Evolutionary conservation across 441 rosid species (phyloP), one percentile per base, ranked within the genome.

Genomic region (Theobroma grandiflorum): DNA sequence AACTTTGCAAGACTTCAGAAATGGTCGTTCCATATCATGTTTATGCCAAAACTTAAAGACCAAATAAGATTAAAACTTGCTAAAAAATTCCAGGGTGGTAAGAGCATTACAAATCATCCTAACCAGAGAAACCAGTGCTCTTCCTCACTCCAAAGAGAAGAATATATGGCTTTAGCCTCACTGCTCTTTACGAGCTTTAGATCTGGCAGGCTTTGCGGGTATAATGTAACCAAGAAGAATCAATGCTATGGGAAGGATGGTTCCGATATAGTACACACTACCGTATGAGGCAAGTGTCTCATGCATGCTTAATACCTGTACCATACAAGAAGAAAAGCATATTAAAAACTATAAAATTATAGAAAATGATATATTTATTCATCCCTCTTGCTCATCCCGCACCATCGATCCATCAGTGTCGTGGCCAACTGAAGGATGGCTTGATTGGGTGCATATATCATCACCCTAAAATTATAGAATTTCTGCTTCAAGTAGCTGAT

Each of bases 221-320:
- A 96, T 82, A 53, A 92, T 52, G 61, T 80, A 78, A 68, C 98
- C 87, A 12, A 94, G 91, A 49, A 96, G 85, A 85, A 91, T 88
- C 88, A 92, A 82, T 15, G 62, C 65, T 2, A 91, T 74, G 18
- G 98, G 98, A 42, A 93, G 6, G 76, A 95, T 52, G 80, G 98
- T 93, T 83, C 99, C 99, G 0, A 95, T 72, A 79, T 76, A 96
- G 85, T 92, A 89, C 73, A 96, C 98, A 57, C 99, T 96, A 58
- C 87, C 83, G 20, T 88, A 93, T 5, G 97, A 88, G 4, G 92
- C 86, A 45, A 94, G 35, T 14, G 98, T 90, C 84, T 95, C 99
- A 3, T 76, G 95, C 85, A 96, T 65, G 88, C 93, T 93, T 74
- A 94, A 80, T 16, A 96, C 95, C 99, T 95, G 93, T 43, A 58